phyloP scores from a whole-genome alignment of 768 basidiomycete species.

The Hypsizygus marmoreus region DNA sequence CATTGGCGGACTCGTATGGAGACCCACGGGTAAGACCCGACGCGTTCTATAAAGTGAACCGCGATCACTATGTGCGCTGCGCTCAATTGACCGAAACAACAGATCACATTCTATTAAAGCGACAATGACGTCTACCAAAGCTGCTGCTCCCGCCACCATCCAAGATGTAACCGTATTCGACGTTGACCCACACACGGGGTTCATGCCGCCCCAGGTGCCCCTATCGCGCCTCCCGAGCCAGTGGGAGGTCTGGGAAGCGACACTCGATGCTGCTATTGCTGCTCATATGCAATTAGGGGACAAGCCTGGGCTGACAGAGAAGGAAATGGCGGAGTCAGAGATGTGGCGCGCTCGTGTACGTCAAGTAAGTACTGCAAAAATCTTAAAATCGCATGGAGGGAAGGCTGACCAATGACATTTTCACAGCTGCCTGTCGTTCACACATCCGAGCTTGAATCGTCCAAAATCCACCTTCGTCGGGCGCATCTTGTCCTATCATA shows the following conservation, averaged over 20 bases:
- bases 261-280: too few relatives aligned
- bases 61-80: not conserved
- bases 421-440: slow-evolving; percentile 55
- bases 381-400: not conserved
- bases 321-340: slow-evolving; percentile 40
- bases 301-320: slow-evolving; percentile 39
- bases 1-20: not conserved
- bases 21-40: slow-evolving; percentile 10
- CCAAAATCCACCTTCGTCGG: slow-evolving; percentile 61
- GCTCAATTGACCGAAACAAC: slow-evolving; percentile 3
- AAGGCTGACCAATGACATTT: not conserved
- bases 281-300: slow-evolving; percentile 65
- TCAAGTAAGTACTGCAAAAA: slow-evolving; percentile 32
- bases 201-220: slow-evolving; percentile 12
- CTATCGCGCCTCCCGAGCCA: not conserved
- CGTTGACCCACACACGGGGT: slow-evolving; percentile 18
- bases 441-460: slow-evolving; percentile 44
- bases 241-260: not conserved
- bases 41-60: slow-evolving; percentile 1
- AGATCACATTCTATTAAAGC: not conserved
- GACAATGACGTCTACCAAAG: not conserved
- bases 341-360: slow-evolving; percentile 50
- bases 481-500: slow-evolving; percentile 75
- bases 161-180: slow-evolving; percentile 15
- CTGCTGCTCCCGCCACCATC: not conserved